A percentile compares a stretch with the other conserved stretches of the same genome.
Evolutionary conservation across 331 rosid species (phyloP).

Genomic region (Ulmus americana): DNA sequence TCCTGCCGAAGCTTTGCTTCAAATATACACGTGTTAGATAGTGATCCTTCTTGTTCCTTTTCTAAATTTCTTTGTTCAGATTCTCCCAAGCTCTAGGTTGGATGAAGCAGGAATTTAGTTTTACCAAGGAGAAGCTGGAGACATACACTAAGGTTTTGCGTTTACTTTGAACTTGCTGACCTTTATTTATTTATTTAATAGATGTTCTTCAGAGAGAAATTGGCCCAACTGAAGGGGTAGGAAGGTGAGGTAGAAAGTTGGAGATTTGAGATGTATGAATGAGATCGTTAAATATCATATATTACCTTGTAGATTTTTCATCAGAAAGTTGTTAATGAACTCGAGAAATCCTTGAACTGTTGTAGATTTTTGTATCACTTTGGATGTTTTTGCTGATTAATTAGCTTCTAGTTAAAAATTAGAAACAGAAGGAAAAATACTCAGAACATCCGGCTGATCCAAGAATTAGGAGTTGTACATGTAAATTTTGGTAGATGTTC

Average conservation of each 20-base stretch:
- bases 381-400: no score
- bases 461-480: neutral
- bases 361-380: neutral
- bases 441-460: no score
- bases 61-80: slow-evolving; percentile 28
- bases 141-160: slow-evolving; percentile 34
- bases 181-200: neutral
- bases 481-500: neutral
- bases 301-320: neutral
- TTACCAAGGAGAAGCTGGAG: slow-evolving; percentile 38
- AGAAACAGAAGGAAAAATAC: no score
- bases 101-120: slow-evolving; percentile 34
- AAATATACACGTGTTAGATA: neutral
- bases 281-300: neutral
- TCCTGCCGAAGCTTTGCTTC: neutral
- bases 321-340: neutral
- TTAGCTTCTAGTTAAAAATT: no score
- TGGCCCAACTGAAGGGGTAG: neutral
- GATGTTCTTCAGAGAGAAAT: neutral
- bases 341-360: neutral
- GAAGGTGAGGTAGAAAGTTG: neutral
- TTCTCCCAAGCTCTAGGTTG: slow-evolving; percentile 27
- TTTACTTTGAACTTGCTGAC: neutral
- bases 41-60: neutral
- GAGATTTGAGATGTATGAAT: neutral